A percentile compares a stretch with the other conserved stretches of the same genome.
phyloP scores from a whole-genome alignment of 2,329 filamentous ascomycete species.

The Aspergillus costaricaensis region DNA sequence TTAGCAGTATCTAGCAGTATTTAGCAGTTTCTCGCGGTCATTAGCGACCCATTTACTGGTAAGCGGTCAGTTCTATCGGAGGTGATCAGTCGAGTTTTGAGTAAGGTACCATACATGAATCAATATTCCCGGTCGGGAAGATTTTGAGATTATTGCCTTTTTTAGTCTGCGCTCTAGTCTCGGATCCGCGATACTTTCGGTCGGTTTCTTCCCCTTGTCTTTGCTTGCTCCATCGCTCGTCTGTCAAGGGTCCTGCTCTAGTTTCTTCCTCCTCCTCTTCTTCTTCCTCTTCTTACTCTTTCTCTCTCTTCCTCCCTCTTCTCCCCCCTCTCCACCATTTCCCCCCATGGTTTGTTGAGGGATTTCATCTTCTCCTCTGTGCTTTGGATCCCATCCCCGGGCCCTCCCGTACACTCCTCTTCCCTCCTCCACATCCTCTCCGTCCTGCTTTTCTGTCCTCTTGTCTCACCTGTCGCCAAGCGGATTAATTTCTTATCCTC shows the following conservation, averaged over 20 bases:
- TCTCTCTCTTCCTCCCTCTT: not conserved
- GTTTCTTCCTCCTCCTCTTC: not conserved
- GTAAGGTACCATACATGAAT: too few relatives aligned
- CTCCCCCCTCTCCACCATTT: not conserved
- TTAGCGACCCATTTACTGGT: too few relatives aligned
- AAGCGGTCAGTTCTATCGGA: too few relatives aligned
- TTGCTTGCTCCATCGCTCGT: slow-evolving; percentile 1
- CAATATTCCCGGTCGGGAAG: not conserved
- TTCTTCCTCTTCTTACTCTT: not conserved
- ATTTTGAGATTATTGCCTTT: slow-evolving; percentile 1
- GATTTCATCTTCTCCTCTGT: slow-evolving; percentile 4
- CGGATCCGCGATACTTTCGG: not conserved
- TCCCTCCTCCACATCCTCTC: slow-evolving; percentile 14
- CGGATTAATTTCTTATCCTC: not conserved
- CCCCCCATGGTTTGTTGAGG: slow-evolving; percentile 2
- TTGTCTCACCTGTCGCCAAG: not conserved
- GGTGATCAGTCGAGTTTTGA: too few relatives aligned
- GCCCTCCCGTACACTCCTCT: slow-evolving; percentile 14
- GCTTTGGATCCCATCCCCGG: slow-evolving; percentile 15
- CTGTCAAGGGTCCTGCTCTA: slow-evolving; percentile 1
- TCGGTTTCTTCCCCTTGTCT: not conserved
- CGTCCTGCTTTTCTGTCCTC: slow-evolving; percentile 5
- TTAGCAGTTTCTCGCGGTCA: too few relatives aligned
- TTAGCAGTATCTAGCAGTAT: too few relatives aligned
- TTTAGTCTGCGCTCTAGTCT: slow-evolving; percentile 1